Evolutionary conservation across 2,329 filamentous ascomycete species (phyloP), one percentile per base, ranked within the genome.

Genomic region (Elsinoe ampelina): DNA sequence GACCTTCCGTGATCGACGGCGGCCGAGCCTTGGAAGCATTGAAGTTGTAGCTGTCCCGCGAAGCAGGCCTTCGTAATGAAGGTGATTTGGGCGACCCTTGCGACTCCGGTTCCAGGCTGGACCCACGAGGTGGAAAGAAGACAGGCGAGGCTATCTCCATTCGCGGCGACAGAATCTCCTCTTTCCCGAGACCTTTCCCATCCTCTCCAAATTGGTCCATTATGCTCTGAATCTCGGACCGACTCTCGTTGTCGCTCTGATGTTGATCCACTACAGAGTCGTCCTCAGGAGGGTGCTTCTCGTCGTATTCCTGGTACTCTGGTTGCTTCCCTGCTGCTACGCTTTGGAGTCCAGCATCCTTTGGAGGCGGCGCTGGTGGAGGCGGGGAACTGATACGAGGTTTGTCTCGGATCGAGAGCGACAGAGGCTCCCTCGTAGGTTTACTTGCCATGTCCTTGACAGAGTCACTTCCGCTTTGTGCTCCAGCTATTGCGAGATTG

Each of bases 191-290:
- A 11, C 41, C 54, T 54, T 66, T 65, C n/a, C 62, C 63, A 52
- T 82, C 82, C 66, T 88, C 84, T 63, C 86, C 85, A 64, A 97
- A 97, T 71, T 97, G 93, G 61, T 89, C 89, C 89, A 98, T 97
- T 69, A 98, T 97, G 68, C 81, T 95, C 72, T 96, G 89, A 59
- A 98, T 96, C 73, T 98, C 93, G 54, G 82, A 59, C 69, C 67
- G 45, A 63, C 65, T 35, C 64, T 64, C n/a, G 62, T 67, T 12
- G 20, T 66, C 69, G 12, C 54, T 70, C 10, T 42, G 43, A 15
- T 55, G 57, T 15, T 54, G 32, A 38, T 58, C 56, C 2, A 36
- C 56, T 10, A 56, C 51, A 15, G 52, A 45, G 15, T 66, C 64
- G 30, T 66, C 67, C 30, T 59, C 58, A 12, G 61, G 60, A 30